Base-by-base conservation (phyloP, 495 filamentous ascomycete genomes). In the Astrothelium macrocarpum region DNA sequence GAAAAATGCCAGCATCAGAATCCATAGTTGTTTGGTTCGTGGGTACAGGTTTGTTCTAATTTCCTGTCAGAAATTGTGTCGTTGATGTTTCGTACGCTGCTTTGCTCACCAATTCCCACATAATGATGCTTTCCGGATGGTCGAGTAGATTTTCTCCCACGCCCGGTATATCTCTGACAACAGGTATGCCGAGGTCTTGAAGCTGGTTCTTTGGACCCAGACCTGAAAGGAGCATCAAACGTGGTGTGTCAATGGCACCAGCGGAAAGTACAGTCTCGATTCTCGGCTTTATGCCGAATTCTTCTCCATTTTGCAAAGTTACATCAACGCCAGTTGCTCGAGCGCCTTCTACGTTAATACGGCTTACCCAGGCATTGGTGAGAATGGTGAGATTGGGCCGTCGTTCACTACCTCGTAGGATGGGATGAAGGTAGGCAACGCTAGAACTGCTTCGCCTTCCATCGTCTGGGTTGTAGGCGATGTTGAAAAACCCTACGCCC, bases 341-440 rank as follows among this genome's bases (percentile, higher is more conserved):
- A 31, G 77, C 78, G 34, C 76, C 78, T 29, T 66, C 59, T 18
- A 91, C 79, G 66, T 90, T 89, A 64, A 94, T 76, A 65, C 84
- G 87, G 67, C 81, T 86, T 45, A 91, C 89, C 86, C 88, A 91
- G 20, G 89, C 83, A 67, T 90, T 83, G 63, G 87, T 91, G 53
- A 94, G 77, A 60, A 94, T 84, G 11, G 86, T 91, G 71, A 94
- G 74, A 69, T 94, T 94, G 1, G 85, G 82, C 36, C 88, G 78
- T 72, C 84, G 85, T 78, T 91, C 88, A 34, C 88, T 83, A 7
- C 87, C 88, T 12, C 82, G 79, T 34, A 94, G 78, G 63, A 94
- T 90, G 25, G 90, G 90, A 69, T 94, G 90, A 71, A 94, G 89
- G 71, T 94, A 94, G 18, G 90, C 90, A 2, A 94, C 90, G 68